A percentile compares a stretch with the other conserved stretches of the same genome.
Evolutionary conservation across 2,329 filamentous ascomycete species (phyloP).

Genomic region (Penicillium sp.): DNA sequence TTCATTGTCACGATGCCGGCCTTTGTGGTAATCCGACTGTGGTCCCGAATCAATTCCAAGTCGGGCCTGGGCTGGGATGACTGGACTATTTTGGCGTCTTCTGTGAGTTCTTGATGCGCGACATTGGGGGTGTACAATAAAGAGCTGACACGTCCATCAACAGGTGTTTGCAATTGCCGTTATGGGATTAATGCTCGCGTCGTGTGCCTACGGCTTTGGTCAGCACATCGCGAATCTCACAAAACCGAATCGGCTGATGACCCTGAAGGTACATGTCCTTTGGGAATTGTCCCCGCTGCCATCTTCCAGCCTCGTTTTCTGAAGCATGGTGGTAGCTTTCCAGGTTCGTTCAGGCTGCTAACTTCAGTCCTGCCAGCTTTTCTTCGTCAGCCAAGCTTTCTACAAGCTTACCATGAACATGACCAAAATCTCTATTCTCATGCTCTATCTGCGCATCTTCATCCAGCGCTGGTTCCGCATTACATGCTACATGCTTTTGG

Average conservation of each 20-base stretch:
- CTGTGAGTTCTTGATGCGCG: slow-evolving; percentile 1
- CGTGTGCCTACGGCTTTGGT: slow-evolving; percentile 6
- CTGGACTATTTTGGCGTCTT: slow-evolving; percentile 21
- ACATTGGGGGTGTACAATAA: not conserved
- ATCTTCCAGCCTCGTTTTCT: too few relatives aligned
- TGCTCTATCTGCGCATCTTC: slow-evolving; percentile 26
- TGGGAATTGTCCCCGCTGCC: not conserved
- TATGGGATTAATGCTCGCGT: slow-evolving; percentile 24
- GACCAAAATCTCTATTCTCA: slow-evolving; percentile 29
- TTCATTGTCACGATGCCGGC: slow-evolving; percentile 2
- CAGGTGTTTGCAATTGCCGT: slow-evolving; percentile 23
- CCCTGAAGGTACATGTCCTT: slow-evolving; percentile 21
- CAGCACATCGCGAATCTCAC: slow-evolving; percentile 10
- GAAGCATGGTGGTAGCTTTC: too few relatives aligned
- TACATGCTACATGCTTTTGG: slow-evolving; percentile 19
- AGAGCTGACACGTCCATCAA: not conserved
- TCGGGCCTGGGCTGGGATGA: slow-evolving; percentile 16
- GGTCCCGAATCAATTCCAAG: slow-evolving; percentile 5
- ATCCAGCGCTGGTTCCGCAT: slow-evolving; percentile 21
- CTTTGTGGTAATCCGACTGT: slow-evolving; percentile 2
- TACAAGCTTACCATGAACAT: slow-evolving; percentile 27
- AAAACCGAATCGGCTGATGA: slow-evolving; percentile 13
- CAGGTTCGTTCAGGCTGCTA: not conserved
- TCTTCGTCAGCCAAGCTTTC: slow-evolving; percentile 27
- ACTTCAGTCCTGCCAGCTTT: slow-evolving; percentile 8